Evolutionary conservation across 1,139 yeast genomes (phyloP).

Genomic region (Taphrina confusa): DNA sequence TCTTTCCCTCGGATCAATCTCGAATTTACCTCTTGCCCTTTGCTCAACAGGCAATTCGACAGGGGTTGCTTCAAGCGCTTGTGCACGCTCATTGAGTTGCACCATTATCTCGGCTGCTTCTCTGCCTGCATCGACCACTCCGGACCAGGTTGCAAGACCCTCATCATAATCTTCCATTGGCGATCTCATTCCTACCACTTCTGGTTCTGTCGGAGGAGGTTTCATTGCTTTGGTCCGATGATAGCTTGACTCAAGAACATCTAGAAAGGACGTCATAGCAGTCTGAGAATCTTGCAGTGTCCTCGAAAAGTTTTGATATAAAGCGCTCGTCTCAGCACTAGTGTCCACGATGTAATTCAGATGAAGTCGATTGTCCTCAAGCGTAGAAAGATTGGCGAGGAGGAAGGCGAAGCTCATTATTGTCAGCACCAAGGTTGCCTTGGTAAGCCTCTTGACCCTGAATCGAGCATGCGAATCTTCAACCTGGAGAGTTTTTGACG

Average conservation of each 20-base stretch:
- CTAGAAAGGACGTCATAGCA: not conserved
- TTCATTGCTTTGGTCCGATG: no score
- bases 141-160: not conserved
- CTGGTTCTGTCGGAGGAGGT: not conserved
- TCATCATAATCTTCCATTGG: not conserved
- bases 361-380: not conserved
- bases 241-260: no score
- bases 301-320: not conserved
- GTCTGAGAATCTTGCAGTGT: not conserved
- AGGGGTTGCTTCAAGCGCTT: not conserved
- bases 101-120: not conserved
- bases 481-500: not conserved
- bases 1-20: constrained; percentile 8
- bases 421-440: not conserved
- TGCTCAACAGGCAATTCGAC: not conserved
- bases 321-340: not conserved
- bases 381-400: not conserved
- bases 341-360: not conserved
- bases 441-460: not conserved
- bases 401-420: not conserved
- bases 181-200: no score
- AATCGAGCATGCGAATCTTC: not conserved
- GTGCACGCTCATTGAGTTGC: not conserved
- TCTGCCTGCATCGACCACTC: no score
- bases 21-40: not conserved